Evolutionary conservation across 2,329 filamentous ascomycete genomes (phyloP), one percentile per base, ranked within the genome.

Genomic region (Fusarium verticillioides): DNA sequence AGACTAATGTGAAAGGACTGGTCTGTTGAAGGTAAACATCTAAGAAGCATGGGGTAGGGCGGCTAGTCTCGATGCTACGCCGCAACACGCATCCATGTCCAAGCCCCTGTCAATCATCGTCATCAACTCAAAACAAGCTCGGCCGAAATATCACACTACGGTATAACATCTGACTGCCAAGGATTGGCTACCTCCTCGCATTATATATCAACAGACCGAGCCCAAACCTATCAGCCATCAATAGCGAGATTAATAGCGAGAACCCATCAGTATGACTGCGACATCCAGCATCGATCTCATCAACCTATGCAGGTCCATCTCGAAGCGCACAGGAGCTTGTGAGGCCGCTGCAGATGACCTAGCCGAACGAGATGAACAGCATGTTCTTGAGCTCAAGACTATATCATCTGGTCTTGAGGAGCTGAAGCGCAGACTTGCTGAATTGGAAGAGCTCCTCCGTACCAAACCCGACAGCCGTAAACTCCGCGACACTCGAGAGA

Each of bases 311-410:
- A 15, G 21, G 1, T 40, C 21, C 12, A 60, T 53, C 21, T 39
- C 21, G 4, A 53, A 18, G 9, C 21, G 26, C 18, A 34, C 26
- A 21, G 2, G 8, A 8, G 10, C 18, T 9, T 40, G 57, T 15
- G 7, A 16, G 21, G 11, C 26, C 13, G 18, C 21, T 3, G 9
- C 26, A 13, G 19, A 32, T 1, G 13, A 21, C 1, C 1, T 40
- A 18, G 21, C 12, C n/a, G 16, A 32, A 23, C 23, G 28, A 23
- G 16, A 30, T 50, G 46, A 26, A 7, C 21, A 26, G 7, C 34
- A 26, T 9, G 12, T n/a, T 5, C 12, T 39, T 7, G 34, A 60
- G 5, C 16, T 60, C 7, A 53, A 40, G 26, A 6, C 30, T 8
- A 13, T 60, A 21, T 26, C 26, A 5, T 28, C 23, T 9, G 36